Evolutionary conservation across 2,329 filamentous ascomycete species (phyloP).

Genomic region (Penicillium sp.): DNA sequence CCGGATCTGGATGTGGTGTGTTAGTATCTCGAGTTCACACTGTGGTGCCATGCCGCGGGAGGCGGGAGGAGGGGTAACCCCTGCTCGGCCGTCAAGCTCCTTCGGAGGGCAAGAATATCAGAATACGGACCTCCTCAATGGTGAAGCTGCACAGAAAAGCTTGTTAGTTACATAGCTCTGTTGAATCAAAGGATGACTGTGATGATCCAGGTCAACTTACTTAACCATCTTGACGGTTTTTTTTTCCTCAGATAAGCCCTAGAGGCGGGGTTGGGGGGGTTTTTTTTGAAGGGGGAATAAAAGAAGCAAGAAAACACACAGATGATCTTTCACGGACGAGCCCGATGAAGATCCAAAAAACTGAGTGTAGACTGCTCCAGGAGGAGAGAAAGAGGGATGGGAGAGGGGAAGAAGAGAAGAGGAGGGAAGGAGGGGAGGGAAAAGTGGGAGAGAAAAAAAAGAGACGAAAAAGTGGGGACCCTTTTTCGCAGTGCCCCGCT

Average conservation of each 20-base stretch:
- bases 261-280: constrained; percentile 38
- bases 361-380: constrained; percentile 45
- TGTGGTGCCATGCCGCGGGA: not conserved
- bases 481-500: constrained; percentile 24
- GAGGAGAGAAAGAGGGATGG: constrained; percentile 27
- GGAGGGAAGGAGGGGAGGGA: constrained; percentile 29
- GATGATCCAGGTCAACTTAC: constrained; percentile 63
- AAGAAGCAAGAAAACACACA: constrained; percentile 41
- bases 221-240: constrained; percentile 98
- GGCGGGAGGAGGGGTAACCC: not conserved
- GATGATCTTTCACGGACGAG: constrained; percentile 45
- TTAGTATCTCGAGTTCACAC: constrained; percentile 4
- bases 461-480: constrained; percentile 33
- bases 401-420: constrained; percentile 31
- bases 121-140: constrained; percentile 73
- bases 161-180: constrained; percentile 31
- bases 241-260: constrained; percentile 41
- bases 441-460: constrained; percentile 34
- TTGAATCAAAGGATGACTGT: not conserved
- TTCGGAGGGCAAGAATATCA: not conserved
- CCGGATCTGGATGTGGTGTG: constrained; percentile 42
- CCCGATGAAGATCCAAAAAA: constrained; percentile 47
- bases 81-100: not conserved
- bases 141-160: constrained; percentile 73
- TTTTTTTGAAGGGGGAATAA: constrained; percentile 15